Base-by-base conservation (phyloP, 2,329 filamentous ascomycete species). In the Ciborinia camelliae region DNA sequence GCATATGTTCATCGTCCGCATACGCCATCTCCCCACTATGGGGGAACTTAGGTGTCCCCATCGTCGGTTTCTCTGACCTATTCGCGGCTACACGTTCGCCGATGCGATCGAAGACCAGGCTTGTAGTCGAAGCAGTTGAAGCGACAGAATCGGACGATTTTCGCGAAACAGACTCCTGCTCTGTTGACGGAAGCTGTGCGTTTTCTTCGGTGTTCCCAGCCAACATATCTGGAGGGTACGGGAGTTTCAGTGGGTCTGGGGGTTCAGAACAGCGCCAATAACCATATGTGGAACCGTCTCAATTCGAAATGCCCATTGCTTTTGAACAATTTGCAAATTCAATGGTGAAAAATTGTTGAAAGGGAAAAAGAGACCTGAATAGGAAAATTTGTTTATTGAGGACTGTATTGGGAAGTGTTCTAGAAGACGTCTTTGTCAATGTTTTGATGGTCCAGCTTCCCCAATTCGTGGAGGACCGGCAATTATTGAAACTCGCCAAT, bases 71-170 rank as follows among this genome's bases (percentile, higher is more conserved):
- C 63, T 65, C 41, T 23, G 62, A 47, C 41, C 65, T 67, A 59
- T 67, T 67, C 32, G 68, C 69, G 32, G 64, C 66, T 28, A 65
- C 69, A 30, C 70, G 69, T 74, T 90, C 87, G 71, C 85, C 83
- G 69, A 94, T 83, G 68, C 89, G 86, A 70, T 95, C 90, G 74
- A 95, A 90, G 62, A 95, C 86, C 18, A 95, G 81, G 71, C 91
- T 94, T 4, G 89, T 92, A 14, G 91, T 94, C 41, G 91, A 95
- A n/a, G 87, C 87, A 48, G 62, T 51, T 48, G 89, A 89, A n/a
- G 89, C 91, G 53, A 85, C 76, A 4, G 90, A 91, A 32, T 75
- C 74, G 54, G 71, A 67, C 2, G 74, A 76, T 64, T 66, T 54
- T 58, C 74, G 67, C 28, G 37, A 45, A 48, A 61, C 55, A 60